Conservation (phyloP, 1,284 basidiomycete species). For the Peniophora sp. region DNA sequence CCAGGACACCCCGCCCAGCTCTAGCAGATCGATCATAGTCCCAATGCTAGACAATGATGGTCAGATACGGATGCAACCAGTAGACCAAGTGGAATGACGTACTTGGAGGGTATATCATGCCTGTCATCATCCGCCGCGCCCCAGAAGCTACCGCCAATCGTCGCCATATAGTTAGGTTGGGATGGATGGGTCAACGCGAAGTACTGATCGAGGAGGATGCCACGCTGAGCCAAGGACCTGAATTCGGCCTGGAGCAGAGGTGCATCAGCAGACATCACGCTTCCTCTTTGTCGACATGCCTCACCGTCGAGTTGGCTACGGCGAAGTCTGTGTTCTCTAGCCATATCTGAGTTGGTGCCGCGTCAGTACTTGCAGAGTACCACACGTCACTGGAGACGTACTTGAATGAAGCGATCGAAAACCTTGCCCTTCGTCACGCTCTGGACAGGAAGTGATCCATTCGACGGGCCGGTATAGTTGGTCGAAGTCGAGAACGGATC, state of each 20-base stretch:
- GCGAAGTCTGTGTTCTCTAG: neutral
- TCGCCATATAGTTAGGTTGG: neutral
- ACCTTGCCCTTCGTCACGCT: neutral
- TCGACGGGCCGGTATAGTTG: neutral
- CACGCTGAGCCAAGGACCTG: neutral
- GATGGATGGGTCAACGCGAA: neutral
- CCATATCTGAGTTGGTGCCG: neutral
- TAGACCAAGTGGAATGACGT: neutral
- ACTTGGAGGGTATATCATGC: neutral
- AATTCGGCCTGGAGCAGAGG: neutral
- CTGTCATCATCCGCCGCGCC: neutral
- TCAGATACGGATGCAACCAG: neutral
- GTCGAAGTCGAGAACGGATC: neutral
- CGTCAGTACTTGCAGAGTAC: neutral
- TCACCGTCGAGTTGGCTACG: neutral
- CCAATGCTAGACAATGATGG: neutral
- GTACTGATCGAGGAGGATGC: neutral
- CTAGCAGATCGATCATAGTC: neutral
- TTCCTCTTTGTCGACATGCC: neutral
- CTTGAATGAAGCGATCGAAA: neutral
- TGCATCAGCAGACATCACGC: neutral
- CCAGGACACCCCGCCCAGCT: neutral
- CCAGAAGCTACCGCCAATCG: neutral
- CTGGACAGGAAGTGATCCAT: neutral
- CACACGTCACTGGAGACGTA: neutral